These are phyloP conservation scores for Leucocoprinus birnbaumii DNA, from an alignment of 768 basidiomycete species.

Conservation along the genomic window DNA sequence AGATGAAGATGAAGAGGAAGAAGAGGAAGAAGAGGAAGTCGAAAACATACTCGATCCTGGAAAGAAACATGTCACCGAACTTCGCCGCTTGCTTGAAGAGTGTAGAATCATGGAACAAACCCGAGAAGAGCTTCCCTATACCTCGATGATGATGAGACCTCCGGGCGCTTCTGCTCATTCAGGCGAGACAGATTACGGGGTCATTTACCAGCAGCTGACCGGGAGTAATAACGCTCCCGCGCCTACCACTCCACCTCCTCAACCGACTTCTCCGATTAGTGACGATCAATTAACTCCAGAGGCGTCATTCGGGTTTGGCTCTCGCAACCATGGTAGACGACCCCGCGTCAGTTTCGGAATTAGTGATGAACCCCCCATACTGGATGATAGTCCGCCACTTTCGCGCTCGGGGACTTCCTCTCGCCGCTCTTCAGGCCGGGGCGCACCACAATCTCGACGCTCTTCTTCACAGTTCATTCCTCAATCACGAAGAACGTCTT, in stretches of 20 bases:
- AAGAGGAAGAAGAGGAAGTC: constrained; percentile 28
- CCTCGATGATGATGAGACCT: constrained; percentile 12
- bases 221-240: not conserved
- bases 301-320: not conserved
- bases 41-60: constrained; percentile 16
- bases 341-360: constrained; percentile 13
- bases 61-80: constrained; percentile 16
- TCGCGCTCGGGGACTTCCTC: not conserved
- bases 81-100: constrained; percentile 56
- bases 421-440: constrained; percentile 5
- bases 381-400: not conserved
- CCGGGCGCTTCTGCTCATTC: constrained; percentile 1
- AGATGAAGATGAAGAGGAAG: constrained; percentile 28
- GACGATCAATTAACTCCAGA: not conserved
- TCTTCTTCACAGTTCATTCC: not conserved
- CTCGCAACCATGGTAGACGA: not conserved
- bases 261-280: no score
- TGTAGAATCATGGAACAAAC: constrained; percentile 48
- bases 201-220: constrained; percentile 5
- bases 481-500: constrained; percentile 6
- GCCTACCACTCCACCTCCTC: not conserved
- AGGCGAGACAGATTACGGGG: constrained; percentile 9
- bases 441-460: not conserved
- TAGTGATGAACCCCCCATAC: constrained; percentile 1
- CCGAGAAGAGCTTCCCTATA: constrained; percentile 37